A percentile compares a stretch with the other conserved stretches of the same genome.
Conservation (phyloP, 148 eudicot species). For the Rhododendron ferrugineum region DNA sequence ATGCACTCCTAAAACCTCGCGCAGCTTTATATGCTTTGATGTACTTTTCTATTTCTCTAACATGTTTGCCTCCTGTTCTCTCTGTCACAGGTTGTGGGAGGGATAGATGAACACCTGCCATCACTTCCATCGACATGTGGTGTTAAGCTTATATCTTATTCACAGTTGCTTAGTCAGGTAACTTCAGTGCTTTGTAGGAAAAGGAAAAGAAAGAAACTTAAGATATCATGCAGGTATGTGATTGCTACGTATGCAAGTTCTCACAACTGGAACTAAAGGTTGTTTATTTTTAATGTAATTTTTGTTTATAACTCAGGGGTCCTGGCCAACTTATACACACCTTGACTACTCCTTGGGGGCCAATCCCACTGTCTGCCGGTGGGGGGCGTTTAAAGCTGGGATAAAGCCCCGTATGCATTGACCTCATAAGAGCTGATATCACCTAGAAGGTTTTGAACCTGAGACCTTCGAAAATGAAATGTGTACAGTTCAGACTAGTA, state of each 20-base stretch:
- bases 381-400: neutral
- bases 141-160: slow-evolving; percentile 62
- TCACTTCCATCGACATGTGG: slow-evolving; percentile 64
- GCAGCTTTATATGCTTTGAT: neutral
- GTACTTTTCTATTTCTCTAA: neutral
- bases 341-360: neutral
- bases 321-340: neutral
- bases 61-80: neutral
- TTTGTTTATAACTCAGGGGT: neutral
- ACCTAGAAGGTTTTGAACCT: neutral
- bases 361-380: neutral
- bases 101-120: slow-evolving; percentile 68
- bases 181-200: neutral
- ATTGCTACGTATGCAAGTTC: neutral
- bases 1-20: slow-evolving; percentile 25
- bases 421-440: neutral
- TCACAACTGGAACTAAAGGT: neutral
- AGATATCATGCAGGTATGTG: neutral
- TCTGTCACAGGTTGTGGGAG: slow-evolving; percentile 75
- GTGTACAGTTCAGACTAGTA: neutral
- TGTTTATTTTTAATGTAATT: neutral
- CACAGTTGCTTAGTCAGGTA: slow-evolving; percentile 69
- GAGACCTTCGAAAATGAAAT: neutral
- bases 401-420: neutral
- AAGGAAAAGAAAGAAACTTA: neutral